phyloP scores from a whole-genome alignment of 257 asterid genomes.

The Asclepias syriaca region DNA sequence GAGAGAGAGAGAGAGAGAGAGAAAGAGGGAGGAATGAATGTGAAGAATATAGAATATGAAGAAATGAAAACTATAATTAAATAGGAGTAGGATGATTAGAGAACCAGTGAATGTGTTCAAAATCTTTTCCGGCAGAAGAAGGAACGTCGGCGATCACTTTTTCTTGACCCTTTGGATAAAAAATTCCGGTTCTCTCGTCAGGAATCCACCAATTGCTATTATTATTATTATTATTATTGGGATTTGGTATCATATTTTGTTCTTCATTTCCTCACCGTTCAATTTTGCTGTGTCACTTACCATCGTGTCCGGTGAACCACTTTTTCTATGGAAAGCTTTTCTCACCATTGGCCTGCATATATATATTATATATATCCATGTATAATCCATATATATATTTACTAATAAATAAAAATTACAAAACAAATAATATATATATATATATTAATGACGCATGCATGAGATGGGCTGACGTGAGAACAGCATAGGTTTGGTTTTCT shows the following conservation, averaged over 20 bases:
- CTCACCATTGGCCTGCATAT: constrained; percentile 43
- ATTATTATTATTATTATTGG: constrained; percentile 3
- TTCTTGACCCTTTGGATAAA: constrained; percentile 69
- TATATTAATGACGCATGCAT: too few species aligned
- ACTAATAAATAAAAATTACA: too few species aligned
- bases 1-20: too few species aligned
- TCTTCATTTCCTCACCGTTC: constrained; percentile 44
- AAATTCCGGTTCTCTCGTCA: constrained; percentile 56
- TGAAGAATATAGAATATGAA: too few species aligned
- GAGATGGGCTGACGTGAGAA: too few species aligned
- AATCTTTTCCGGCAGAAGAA: constrained; percentile 29
- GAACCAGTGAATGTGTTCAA: constrained; percentile 39
- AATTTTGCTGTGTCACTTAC: constrained; percentile 30
- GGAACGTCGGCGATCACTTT: constrained; percentile 59
- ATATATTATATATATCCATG: too few species aligned
- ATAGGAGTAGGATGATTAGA: constrained; percentile 8
- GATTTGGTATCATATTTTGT: neutral
- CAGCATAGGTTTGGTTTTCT: too few species aligned
- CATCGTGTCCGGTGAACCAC: constrained; percentile 34
- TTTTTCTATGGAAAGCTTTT: constrained; percentile 51
- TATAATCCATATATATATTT: too few species aligned
- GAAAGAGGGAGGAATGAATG: too few species aligned
- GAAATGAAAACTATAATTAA: too few species aligned
- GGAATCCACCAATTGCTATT: constrained; percentile 44
- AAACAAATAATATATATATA: too few species aligned